phyloP scores from a whole-genome alignment of 768 basidiomycete genomes.

The Suillus cothurnatus region DNA sequence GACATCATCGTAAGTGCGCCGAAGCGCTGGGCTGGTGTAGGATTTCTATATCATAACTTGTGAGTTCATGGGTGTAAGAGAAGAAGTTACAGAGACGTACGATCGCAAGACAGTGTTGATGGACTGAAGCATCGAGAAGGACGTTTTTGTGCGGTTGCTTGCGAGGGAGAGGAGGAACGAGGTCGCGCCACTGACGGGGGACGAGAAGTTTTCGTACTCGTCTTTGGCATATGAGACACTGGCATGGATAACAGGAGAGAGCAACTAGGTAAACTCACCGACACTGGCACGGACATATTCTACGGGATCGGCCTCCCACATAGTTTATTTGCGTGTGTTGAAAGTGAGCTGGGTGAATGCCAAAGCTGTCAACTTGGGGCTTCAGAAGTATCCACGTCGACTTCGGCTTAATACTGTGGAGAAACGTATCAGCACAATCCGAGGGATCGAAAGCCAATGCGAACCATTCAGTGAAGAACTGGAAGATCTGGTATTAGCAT shows the following conservation, averaged over 20 bases:
- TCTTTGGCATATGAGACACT: constrained; percentile 45
- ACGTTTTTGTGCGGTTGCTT: constrained; percentile 77
- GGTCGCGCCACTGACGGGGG: constrained; percentile 77
- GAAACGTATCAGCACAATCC: constrained; percentile 15
- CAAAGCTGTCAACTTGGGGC: constrained; percentile 76
- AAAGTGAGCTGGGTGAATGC: constrained; percentile 87
- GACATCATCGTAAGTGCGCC: constrained; percentile 56
- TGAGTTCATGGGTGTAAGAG: neutral
- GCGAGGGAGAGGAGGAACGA: constrained; percentile 80
- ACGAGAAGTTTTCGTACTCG: constrained; percentile 78
- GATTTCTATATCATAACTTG: constrained; percentile 35
- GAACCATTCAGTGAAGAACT: constrained; percentile 88
- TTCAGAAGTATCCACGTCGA: constrained; percentile 89
- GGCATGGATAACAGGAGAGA: neutral
- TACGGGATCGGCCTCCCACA: constrained; percentile 82
- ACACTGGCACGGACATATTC: constrained; percentile 79
- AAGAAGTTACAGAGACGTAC: constrained; percentile 39
- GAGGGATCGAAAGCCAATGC: constrained; percentile 19
- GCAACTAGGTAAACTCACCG: constrained; percentile 45
- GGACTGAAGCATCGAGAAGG: constrained; percentile 80
- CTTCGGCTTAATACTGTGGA: constrained; percentile 81
- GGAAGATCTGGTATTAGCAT: constrained; percentile 80
- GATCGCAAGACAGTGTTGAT: constrained; percentile 74
- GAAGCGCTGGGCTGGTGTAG: constrained; percentile 67
- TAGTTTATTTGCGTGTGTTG: constrained; percentile 60